Evolutionary conservation across 2,329 filamentous ascomycete species (phyloP).

Genomic region (Pseudogymnoascus sp.): DNA sequence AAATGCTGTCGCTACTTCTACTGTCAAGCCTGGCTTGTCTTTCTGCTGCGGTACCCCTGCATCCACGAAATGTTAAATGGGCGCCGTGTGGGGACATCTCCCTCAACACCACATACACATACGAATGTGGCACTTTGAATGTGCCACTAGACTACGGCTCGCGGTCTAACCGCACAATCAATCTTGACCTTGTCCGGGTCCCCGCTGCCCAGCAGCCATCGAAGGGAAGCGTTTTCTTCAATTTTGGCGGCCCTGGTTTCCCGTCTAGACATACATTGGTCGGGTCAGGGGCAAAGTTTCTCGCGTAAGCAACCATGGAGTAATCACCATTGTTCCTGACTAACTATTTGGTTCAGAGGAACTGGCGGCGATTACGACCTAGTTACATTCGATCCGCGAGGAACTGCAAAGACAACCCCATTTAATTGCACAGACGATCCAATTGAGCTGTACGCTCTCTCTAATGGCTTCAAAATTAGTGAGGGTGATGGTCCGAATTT

Average conservation of each 20-base stretch:
- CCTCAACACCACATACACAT: neutral
- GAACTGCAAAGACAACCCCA: constrained; percentile 13
- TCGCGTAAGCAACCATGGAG: neutral
- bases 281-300: neutral
- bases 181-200: neutral
- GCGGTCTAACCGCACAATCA: neutral
- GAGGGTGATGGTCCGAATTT: neutral
- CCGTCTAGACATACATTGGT: neutral
- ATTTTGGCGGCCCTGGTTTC: neutral
- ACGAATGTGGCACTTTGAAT: neutral
- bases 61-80: neutral
- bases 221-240: neutral
- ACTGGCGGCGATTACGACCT: constrained; percentile 18
- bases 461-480: neutral
- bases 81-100: neutral
- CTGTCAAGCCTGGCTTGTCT: neutral
- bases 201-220: neutral
- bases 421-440: neutral
- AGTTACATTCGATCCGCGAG: constrained; percentile 19
- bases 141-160: neutral
- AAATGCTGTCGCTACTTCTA: neutral
- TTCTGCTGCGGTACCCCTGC: neutral
- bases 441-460: neutral
- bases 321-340: neutral
- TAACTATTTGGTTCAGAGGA: constrained; percentile 10